Conservation (phyloP, 345 rosid species). For the Ceriops zippeliana region DNA sequence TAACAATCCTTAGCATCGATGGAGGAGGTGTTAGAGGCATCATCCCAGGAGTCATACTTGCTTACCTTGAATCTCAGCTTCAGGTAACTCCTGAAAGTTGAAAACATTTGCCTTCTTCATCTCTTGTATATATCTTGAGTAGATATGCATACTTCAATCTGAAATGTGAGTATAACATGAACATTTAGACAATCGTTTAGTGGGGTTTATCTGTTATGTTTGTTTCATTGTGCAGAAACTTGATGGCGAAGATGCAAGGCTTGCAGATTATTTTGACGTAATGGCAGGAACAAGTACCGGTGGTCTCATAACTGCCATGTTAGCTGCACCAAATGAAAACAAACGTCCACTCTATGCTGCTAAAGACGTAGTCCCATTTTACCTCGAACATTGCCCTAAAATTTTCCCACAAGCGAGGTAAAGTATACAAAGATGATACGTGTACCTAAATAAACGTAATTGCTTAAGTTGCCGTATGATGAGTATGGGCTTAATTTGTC, state of each 20-base stretch:
- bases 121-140: too few relatives aligned
- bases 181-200: neutral
- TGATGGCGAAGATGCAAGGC: constrained; percentile 52
- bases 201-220: neutral
- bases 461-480: too few relatives aligned
- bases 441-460: neutral
- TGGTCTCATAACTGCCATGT: constrained; percentile 62
- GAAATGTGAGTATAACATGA: too few relatives aligned
- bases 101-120: too few relatives aligned
- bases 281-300: constrained; percentile 75
- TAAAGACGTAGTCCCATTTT: constrained; percentile 57
- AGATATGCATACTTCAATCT: too few relatives aligned
- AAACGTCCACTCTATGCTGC: constrained; percentile 53
- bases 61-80: constrained; percentile 65
- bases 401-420: constrained; percentile 65
- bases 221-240: constrained; percentile 30
- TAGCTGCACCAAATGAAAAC: constrained; percentile 43
- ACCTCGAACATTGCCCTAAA: constrained; percentile 46
- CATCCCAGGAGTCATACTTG: constrained; percentile 61
- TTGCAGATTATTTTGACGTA: constrained; percentile 75
- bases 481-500: too few relatives aligned
- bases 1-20: constrained; percentile 66
- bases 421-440: neutral
- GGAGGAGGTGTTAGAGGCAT: constrained; percentile 76
- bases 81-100: constrained; percentile 40